Percentiles rank a stretch among this genome's conserved stretches.
phyloP scores from a whole-genome alignment of 202 grass and related monocot genomes.

The Setaria viridis region DNA sequence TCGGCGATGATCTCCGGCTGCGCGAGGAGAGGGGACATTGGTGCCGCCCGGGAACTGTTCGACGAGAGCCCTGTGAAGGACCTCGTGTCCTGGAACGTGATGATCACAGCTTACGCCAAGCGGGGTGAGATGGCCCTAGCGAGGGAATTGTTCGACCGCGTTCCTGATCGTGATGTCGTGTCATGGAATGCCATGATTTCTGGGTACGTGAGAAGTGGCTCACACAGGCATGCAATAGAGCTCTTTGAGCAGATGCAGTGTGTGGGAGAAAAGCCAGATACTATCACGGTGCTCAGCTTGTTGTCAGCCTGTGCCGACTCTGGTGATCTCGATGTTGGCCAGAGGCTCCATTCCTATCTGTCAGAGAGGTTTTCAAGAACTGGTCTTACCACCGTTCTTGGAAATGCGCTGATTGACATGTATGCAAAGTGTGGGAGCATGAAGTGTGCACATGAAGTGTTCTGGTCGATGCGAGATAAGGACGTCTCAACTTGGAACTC shows the following conservation, averaged over 20 bases:
- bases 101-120: conserved; percentile 81
- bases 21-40: conserved; percentile 69
- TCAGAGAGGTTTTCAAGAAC: conserved; percentile 50
- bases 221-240: conserved; percentile 55
- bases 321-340: conserved; percentile 63
- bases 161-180: conserved; percentile 63
- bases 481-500: conserved; percentile 92
- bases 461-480: conserved; percentile 70
- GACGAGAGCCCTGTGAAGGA: conserved; percentile 76
- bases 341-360: conserved; percentile 61
- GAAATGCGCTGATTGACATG: conserved; percentile 85
- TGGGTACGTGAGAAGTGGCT: conserved; percentile 67
- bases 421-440: conserved; percentile 87
- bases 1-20: conserved; percentile 74
- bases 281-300: conserved; percentile 80
- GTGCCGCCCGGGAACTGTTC: conserved; percentile 70
- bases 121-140: conserved; percentile 65
- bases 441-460: conserved; percentile 65
- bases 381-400: conserved; percentile 51
- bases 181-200: conserved; percentile 92
- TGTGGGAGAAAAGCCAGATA: conserved; percentile 64
- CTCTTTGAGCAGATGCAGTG: conserved; percentile 74
- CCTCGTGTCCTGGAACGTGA: conserved; percentile 81
- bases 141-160: conserved; percentile 67
- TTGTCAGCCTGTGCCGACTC: conserved; percentile 63